These are phyloP conservation scores for Toxoplasma gondii DNA, from an alignment of 169 alveolate genomes.

Conservation along the genomic window DNA sequence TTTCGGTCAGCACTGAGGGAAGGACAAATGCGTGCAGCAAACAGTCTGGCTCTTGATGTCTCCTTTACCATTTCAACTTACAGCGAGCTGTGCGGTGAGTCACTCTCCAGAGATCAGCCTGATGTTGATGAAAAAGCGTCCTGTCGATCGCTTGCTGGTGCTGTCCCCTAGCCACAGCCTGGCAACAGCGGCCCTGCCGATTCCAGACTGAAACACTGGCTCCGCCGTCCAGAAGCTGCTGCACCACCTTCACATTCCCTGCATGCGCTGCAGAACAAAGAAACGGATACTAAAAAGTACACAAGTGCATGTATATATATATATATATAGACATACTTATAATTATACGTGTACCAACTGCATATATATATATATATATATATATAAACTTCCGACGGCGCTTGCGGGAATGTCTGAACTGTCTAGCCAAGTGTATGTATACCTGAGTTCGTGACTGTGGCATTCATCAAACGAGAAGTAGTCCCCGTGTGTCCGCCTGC, in stretches of 20 bases:
- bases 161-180: slow-evolving; percentile 16
- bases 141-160: slow-evolving; percentile 20
- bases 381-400: background rate
- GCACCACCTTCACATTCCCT: slow-evolving; percentile 14
- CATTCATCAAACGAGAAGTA: no score
- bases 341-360: background rate
- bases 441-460: no score
- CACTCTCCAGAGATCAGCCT: background rate
- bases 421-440: no score
- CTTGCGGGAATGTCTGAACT: background rate
- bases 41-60: no score
- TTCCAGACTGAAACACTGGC: background rate
- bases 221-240: slow-evolving; percentile 43
- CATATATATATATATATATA: background rate
- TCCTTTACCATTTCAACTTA: background rate
- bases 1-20: no score
- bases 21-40: no score
- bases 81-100: background rate
- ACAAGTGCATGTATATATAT: background rate
- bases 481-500: background rate
- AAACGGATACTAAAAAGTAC: no score
- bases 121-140: background rate
- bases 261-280: slow-evolving; percentile 21
- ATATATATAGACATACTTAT: background rate
- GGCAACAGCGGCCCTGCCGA: background rate